Percentiles rank a stretch among this genome's conserved stretches.
These are phyloP conservation scores for Ceratocystis papillata DNA, from an alignment of 2,329 filamentous ascomycete species.

Conservation along the genomic window DNA sequence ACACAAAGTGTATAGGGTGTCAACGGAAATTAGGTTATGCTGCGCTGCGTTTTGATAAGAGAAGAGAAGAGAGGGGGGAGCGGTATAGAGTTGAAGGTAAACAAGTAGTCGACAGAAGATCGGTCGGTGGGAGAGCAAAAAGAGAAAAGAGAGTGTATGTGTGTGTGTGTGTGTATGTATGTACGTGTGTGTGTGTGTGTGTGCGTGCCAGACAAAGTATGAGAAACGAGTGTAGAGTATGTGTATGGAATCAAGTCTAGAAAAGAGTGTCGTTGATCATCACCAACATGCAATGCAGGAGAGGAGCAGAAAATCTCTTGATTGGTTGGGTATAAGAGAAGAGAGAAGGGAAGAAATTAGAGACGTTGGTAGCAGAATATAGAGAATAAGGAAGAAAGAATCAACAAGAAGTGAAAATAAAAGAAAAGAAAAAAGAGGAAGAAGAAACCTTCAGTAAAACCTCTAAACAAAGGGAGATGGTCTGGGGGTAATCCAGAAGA, in stretches of 20 bases:
- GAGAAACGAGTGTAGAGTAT: background rate
- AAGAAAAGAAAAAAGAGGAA: background rate
- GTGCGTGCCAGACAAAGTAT: background rate
- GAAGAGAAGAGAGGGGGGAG: background rate
- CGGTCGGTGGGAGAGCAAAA: too few relatives aligned
- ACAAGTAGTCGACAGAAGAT: too few relatives aligned
- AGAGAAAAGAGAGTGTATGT: background rate
- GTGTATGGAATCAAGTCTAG: conserved; percentile 3
- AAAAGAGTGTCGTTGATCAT: conserved; percentile 10
- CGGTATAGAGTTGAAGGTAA: background rate
- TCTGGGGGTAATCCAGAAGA: background rate
- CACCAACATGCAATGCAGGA: background rate
- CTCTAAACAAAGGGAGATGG: background rate
- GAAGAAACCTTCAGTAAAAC: background rate
- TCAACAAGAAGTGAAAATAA: background rate
- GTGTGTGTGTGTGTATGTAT: too few relatives aligned
- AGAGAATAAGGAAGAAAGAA: background rate
- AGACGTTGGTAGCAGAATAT: background rate
- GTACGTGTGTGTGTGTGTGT: background rate
- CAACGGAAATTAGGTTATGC: background rate
- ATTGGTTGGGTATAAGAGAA: background rate
- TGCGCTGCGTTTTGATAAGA: too few relatives aligned
- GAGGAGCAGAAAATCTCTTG: background rate
- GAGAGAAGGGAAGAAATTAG: background rate
- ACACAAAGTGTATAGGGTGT: background rate